phyloP scores from a whole-genome alignment of 106 monocot species.

The Gastrodia elata region DNA sequence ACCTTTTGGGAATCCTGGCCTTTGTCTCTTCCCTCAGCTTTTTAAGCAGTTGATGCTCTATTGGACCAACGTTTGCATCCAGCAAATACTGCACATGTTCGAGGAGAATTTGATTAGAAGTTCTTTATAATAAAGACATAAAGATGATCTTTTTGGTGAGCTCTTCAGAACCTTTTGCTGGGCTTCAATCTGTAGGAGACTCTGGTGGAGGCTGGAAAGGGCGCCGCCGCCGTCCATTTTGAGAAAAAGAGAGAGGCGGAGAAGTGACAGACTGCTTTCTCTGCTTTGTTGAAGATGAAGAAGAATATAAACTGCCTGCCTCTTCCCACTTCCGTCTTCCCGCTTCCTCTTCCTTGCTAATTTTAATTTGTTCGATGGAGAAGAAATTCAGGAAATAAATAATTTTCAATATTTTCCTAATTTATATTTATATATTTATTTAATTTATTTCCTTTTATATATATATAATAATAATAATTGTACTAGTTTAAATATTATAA shows the following conservation, averaged over 20 bases:
- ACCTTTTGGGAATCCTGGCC: conserved; percentile 5
- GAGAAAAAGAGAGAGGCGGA: no score
- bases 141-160: no score
- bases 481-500: no score
- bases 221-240: conserved; percentile 2
- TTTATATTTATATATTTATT: no score
- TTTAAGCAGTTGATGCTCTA: conserved; percentile 21
- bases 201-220: neutral
- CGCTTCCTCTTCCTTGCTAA: no score
- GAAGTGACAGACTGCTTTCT: neutral
- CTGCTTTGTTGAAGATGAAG: neutral
- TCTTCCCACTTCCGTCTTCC: no score
- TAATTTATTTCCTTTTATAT: no score
- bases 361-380: no score
- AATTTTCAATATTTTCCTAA: no score
- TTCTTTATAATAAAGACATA: neutral
- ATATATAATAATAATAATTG: no score
- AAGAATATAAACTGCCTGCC: neutral
- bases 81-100: conserved; percentile 12
- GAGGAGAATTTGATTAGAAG: no score
- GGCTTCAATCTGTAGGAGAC: conserved; percentile 13
- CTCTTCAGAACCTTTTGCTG: conserved; percentile 13
- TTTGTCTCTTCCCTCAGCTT: conserved; percentile 15
- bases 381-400: no score
- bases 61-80: conserved; percentile 16